Evolutionary conservation across 2,329 filamentous ascomycete species (phyloP).

Genomic region (Graphium sp.): DNA sequence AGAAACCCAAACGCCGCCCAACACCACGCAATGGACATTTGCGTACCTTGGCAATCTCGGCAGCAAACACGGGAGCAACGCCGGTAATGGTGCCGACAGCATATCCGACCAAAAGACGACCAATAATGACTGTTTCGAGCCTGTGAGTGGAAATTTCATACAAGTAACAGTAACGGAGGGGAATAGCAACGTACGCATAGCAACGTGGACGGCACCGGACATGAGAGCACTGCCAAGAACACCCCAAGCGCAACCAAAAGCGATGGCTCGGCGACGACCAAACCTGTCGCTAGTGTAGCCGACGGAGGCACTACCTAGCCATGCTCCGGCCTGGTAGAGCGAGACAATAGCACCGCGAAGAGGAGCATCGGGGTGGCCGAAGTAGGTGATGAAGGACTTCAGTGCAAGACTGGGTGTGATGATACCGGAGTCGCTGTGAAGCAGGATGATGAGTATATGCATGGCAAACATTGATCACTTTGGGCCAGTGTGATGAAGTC

Average conservation of each 20-base stretch:
- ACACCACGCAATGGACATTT: too few species aligned
- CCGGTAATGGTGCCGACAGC: constrained; percentile 22
- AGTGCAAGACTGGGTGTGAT: constrained; percentile 21
- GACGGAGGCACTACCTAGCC: constrained; percentile 21
- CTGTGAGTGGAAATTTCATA: background rate
- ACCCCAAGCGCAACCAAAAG: constrained; percentile 21
- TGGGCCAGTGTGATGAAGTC: too few species aligned
- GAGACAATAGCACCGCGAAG: constrained; percentile 21
- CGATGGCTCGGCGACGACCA: constrained; percentile 19
- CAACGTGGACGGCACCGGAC: constrained; percentile 21
- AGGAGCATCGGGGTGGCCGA: constrained; percentile 15
- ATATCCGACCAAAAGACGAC: constrained; percentile 18
- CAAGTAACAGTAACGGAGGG: background rate
- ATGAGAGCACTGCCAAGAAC: constrained; percentile 19
- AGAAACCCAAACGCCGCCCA: too few species aligned
- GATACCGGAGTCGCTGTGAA: constrained; percentile 22
- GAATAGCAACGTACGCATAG: constrained; percentile 17
- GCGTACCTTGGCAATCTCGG: constrained; percentile 20
- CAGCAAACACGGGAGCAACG: constrained; percentile 20
- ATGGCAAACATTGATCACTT: too few species aligned
- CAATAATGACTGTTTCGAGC: constrained; percentile 14
- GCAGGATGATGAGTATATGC: too few species aligned
- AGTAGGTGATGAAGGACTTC: constrained; percentile 16
- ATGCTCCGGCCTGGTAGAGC: constrained; percentile 21
- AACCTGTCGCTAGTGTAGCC: constrained; percentile 18